Percentiles rank a stretch among this genome's conserved stretches.
Evolutionary conservation across 768 basidiomycete species (phyloP).

Genomic region (Lepiota venenata): DNA sequence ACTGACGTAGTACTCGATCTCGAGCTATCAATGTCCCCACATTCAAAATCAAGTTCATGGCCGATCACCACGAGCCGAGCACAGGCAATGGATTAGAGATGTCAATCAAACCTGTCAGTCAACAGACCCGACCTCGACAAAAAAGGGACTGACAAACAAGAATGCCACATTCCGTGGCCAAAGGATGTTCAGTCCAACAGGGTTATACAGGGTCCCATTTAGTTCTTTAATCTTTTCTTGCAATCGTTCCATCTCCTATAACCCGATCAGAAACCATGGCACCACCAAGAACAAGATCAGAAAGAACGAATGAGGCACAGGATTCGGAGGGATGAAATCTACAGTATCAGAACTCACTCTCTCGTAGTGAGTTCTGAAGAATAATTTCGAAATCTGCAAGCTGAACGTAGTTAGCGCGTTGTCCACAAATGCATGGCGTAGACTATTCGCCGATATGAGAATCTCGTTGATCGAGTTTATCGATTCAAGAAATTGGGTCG

Average conservation of each 20-base stretch:
- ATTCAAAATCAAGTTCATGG: not conserved
- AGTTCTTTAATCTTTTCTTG: slow-evolving; percentile 57
- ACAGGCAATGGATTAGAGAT: not conserved
- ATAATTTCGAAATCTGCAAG: slow-evolving; percentile 73
- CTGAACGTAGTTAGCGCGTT: slow-evolving; percentile 78
- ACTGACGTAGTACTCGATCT: slow-evolving; percentile 93
- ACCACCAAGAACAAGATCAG: not conserved
- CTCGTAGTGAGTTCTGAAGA: slow-evolving; percentile 75
- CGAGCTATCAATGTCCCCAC: slow-evolving; percentile 54
- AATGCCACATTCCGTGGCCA: slow-evolving; percentile 86
- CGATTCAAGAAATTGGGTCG: slow-evolving; percentile 85
- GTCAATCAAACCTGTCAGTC: slow-evolving; percentile 7
- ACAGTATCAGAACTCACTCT: slow-evolving; percentile 44
- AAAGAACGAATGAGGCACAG: not conserved
- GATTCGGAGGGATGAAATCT: not conserved
- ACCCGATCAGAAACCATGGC: slow-evolving; percentile 1
- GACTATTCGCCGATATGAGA: slow-evolving; percentile 83
- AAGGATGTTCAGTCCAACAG: slow-evolving; percentile 81
- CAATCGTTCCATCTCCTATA: slow-evolving; percentile 75
- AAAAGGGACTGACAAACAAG: slow-evolving; percentile 72
- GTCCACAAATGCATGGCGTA: slow-evolving; percentile 68
- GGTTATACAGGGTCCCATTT: slow-evolving; percentile 78
- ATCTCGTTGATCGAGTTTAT: slow-evolving; percentile 89
- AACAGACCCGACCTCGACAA: slow-evolving; percentile 3
- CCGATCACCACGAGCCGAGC: not conserved